These are phyloP conservation scores for Penicillium paneum DNA, from an alignment of 2,329 filamentous ascomycete genomes.

Conservation along the genomic window DNA sequence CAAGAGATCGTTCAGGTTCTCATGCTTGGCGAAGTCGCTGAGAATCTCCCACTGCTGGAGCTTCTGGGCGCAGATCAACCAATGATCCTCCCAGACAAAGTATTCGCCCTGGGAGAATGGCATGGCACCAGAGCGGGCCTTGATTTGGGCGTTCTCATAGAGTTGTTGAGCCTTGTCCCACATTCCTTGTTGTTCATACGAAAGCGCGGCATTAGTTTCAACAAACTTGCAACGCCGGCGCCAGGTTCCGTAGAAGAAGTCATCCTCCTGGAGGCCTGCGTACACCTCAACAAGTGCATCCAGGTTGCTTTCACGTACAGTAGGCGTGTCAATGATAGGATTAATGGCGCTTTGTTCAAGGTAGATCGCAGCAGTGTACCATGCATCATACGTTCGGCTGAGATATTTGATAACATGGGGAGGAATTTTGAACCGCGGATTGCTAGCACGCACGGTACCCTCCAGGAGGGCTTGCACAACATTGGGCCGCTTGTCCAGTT, in stretches of 20 bases:
- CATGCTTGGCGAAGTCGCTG: slow-evolving; percentile 96
- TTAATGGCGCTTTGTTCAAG: slow-evolving; percentile 85
- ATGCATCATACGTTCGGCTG: slow-evolving; percentile 89
- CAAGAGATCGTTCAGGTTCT: slow-evolving; percentile 95
- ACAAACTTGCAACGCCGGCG: slow-evolving; percentile 91
- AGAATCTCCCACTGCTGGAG: slow-evolving; percentile 98
- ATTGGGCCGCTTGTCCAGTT: slow-evolving; percentile 92
- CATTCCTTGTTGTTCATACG: slow-evolving; percentile 98
- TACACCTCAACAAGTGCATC: slow-evolving; percentile 96
- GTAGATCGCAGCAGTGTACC: slow-evolving; percentile 91
- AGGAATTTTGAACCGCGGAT: slow-evolving; percentile 85
- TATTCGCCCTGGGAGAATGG: slow-evolving; percentile 97
- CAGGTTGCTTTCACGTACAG: slow-evolving; percentile 86
- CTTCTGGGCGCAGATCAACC: slow-evolving; percentile 96
- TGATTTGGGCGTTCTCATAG: slow-evolving; percentile 95
- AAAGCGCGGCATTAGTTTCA: slow-evolving; percentile 93
- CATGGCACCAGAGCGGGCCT: slow-evolving; percentile 90
- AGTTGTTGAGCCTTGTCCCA: slow-evolving; percentile 98
- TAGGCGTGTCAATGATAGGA: slow-evolving; percentile 77
- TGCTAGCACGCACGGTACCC: slow-evolving; percentile 76
- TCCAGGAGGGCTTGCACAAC: slow-evolving; percentile 90
- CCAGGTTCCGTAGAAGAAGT: slow-evolving; percentile 97
- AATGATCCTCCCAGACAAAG: slow-evolving; percentile 99
- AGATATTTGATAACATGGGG: slow-evolving; percentile 95
- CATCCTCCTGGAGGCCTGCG: slow-evolving; percentile 84